phyloP scores from a whole-genome alignment of 805 yeast species.

The Hanseniaspora meyeri region DNA sequence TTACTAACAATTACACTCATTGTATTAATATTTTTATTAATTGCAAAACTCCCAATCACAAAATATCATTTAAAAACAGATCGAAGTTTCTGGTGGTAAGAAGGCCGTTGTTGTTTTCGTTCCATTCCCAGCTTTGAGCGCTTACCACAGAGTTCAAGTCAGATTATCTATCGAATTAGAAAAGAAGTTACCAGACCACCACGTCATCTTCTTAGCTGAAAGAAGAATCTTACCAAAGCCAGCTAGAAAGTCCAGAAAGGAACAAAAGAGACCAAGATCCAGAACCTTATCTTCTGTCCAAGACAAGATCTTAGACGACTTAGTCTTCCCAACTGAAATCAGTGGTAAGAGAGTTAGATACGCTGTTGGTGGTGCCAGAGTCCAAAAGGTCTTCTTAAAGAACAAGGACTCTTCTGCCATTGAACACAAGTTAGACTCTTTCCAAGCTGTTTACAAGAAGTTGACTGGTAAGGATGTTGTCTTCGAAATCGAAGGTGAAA shows the following conservation, averaged over 20 bases:
- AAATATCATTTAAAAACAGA: slow-evolving; percentile 27
- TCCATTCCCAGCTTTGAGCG: slow-evolving; percentile 86
- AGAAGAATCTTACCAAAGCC: slow-evolving; percentile 99
- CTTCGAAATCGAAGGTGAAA: slow-evolving; percentile 70
- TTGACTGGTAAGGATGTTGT: slow-evolving; percentile 99
- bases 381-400: slow-evolving; percentile 94
- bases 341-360: slow-evolving; percentile 98
- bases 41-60: not conserved
- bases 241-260: slow-evolving; percentile 84
- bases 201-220: slow-evolving; percentile 98
- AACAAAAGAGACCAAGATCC: slow-evolving; percentile 99
- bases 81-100: slow-evolving; percentile 96
- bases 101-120: slow-evolving; percentile 96
- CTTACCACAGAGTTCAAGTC: slow-evolving; percentile 94
- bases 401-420: slow-evolving; percentile 93
- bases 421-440: slow-evolving; percentile 97
- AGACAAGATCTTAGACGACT: slow-evolving; percentile 96
- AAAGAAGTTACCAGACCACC: slow-evolving; percentile 99
- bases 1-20: slow-evolving; percentile 5
- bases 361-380: slow-evolving; percentile 97
- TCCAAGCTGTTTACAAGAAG: slow-evolving; percentile 96
- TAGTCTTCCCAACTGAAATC: slow-evolving; percentile 99
- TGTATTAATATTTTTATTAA: not conserved
- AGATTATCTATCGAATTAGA: slow-evolving; percentile 98
- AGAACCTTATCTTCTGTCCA: slow-evolving; percentile 98